These are phyloP conservation scores for Albugo laibachii DNA, from an alignment of 352 stramenopile genomes.

Conservation along the genomic window DNA sequence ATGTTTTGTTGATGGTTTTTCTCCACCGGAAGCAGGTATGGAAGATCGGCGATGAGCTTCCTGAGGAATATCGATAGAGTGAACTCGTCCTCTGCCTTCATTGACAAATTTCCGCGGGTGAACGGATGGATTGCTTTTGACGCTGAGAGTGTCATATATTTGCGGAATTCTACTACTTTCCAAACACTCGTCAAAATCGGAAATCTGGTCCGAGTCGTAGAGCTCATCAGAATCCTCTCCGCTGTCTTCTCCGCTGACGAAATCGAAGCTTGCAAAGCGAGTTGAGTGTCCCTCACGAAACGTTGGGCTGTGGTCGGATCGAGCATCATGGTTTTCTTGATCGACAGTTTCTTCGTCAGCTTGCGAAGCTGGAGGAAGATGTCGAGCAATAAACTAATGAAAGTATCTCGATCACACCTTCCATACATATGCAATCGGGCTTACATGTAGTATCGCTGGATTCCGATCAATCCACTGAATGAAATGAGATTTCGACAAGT, in stretches of 20 bases:
- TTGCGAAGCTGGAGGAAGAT: background rate
- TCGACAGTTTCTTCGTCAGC: background rate
- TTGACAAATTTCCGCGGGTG: conserved; percentile 9
- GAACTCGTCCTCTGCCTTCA: background rate
- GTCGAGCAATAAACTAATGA: too few relatives aligned
- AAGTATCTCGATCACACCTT: conserved; percentile 8
- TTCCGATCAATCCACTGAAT: conserved; percentile 55
- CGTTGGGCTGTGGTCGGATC: conserved; percentile 28
- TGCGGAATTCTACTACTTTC: background rate
- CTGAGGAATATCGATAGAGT: conserved; percentile 1
- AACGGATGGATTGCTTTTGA: conserved; percentile 15
- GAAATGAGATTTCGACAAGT: conserved; percentile 42
- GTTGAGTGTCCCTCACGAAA: conserved; percentile 15
- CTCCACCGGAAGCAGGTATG: background rate
- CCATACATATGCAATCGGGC: background rate
- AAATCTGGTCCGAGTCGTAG: conserved; percentile 56
- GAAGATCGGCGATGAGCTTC: conserved; percentile 5
- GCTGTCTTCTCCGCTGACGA: conserved; percentile 65
- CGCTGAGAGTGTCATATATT: conserved; percentile 13
- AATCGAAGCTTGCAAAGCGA: conserved; percentile 34
- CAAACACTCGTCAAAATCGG: conserved; percentile 37
- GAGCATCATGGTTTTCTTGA: conserved; percentile 1
- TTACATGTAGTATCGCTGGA: conserved; percentile 38
- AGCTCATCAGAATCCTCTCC: conserved; percentile 53
- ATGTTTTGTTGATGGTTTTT: background rate